Evolutionary conservation across 140 eudicot species (phyloP).

Genomic region (Anethum foeniculum): DNA sequence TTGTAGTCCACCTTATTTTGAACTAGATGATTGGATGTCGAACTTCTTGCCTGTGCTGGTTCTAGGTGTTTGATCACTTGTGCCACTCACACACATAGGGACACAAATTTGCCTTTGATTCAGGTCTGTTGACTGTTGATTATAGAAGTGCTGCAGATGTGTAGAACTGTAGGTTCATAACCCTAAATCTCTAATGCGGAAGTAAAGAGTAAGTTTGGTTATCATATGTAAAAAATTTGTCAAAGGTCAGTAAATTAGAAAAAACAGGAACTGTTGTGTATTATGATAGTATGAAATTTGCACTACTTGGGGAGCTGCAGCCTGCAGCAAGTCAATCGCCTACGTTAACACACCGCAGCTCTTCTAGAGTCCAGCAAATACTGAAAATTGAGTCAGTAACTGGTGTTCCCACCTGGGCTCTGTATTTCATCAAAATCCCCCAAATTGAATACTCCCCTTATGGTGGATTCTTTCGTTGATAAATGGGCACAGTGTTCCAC

Average conservation of each 20-base stretch:
- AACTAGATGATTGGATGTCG: neutral
- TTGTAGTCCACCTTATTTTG: neutral
- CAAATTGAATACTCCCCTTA: neutral
- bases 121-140: neutral
- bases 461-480: neutral
- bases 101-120: neutral
- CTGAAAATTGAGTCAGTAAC: neutral
- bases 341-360: neutral
- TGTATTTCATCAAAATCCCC: neutral
- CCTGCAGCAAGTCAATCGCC: neutral
- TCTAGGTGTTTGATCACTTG: neutral
- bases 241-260: neutral
- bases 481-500: neutral
- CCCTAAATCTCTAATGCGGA: neutral
- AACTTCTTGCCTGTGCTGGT: neutral
- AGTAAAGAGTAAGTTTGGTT: neutral
- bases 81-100: neutral
- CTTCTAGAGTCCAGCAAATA: neutral
- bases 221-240: neutral
- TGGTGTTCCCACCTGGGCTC: neutral
- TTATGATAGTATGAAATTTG: too few species aligned
- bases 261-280: neutral
- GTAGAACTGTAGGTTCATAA: neutral
- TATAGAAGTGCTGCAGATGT: neutral
- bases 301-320: neutral